These are phyloP conservation scores for Tremella yokohamensis DNA, from an alignment of 768 basidiomycete genomes.

Conservation along the genomic window DNA sequence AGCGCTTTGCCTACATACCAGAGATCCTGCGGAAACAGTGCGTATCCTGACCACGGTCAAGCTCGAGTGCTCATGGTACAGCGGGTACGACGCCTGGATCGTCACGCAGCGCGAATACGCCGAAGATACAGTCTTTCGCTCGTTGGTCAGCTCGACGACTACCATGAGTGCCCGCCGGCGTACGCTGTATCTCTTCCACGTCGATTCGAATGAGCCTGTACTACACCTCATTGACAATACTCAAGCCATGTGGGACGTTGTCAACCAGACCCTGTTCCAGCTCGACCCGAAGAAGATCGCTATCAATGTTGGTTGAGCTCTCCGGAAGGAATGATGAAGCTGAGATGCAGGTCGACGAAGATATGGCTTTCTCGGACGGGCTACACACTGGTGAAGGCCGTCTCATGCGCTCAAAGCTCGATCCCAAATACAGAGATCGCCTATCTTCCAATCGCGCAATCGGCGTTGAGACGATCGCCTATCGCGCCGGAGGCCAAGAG, in stretches of 20 bases:
- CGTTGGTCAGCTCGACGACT: conserved; percentile 56
- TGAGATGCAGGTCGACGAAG: conserved; percentile 24
- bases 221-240: conserved; percentile 58
- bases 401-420: conserved; percentile 53
- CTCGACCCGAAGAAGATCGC: conserved; percentile 55
- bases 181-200: conserved; percentile 58
- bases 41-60: conserved; percentile 35
- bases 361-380: conserved; percentile 58
- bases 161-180: conserved; percentile 57
- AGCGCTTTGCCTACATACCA: conserved; percentile 55
- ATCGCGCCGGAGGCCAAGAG: conserved; percentile 49
- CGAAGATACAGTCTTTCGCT: conserved; percentile 60
- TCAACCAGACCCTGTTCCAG: conserved; percentile 51
- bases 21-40: conserved; percentile 54
- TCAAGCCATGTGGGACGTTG: conserved; percentile 56
- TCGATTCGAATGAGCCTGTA: conserved; percentile 54
- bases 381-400: conserved; percentile 57
- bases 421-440: conserved; percentile 53
- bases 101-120: conserved; percentile 58
- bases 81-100: conserved; percentile 36
- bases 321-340: neutral
- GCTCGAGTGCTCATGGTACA: neutral
- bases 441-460: conserved; percentile 56
- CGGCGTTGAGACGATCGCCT: conserved; percentile 57
- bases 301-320: conserved; percentile 54